Percentiles rank a stretch among this genome's conserved stretches.
Conservation (phyloP, 345 rosid species). For the Ceriops decandra region DNA sequence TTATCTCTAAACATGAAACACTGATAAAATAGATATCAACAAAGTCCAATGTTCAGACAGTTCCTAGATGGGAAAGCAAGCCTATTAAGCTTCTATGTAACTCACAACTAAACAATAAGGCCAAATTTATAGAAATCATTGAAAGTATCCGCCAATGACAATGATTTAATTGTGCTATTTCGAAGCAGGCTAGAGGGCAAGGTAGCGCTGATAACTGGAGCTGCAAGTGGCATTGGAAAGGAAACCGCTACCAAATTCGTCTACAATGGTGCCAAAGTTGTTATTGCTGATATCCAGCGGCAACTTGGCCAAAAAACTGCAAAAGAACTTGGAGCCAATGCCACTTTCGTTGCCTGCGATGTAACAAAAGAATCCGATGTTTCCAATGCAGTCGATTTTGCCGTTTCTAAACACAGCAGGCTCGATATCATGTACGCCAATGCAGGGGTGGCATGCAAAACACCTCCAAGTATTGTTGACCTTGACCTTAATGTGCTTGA, state of each 20-base stretch:
- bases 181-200: constrained; percentile 73
- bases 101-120: no score
- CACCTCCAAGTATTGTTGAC: constrained; percentile 53
- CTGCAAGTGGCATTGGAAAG: constrained; percentile 83
- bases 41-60: no score
- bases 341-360: constrained; percentile 54
- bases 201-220: constrained; percentile 84
- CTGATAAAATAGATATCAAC: no score
- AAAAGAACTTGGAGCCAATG: constrained; percentile 56
- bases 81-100: no score
- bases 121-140: background rate
- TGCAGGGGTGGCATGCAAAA: constrained; percentile 68
- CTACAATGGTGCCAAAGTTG: constrained; percentile 70
- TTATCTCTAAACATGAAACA: no score
- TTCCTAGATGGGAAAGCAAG: no score
- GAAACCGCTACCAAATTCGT: constrained; percentile 67
- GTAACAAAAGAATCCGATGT: constrained; percentile 71
- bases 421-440: constrained; percentile 85
- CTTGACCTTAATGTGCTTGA: constrained; percentile 67
- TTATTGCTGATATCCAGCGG: constrained; percentile 66
- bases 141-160: background rate
- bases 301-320: constrained; percentile 51
- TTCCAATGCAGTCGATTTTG: constrained; percentile 56
- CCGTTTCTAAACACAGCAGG: constrained; percentile 42
- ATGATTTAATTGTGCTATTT: background rate